Evolutionary conservation across 2,329 filamentous ascomycete species (phyloP), one percentile per base, ranked within the genome.

Genomic region (Curvularia spicifera): DNA sequence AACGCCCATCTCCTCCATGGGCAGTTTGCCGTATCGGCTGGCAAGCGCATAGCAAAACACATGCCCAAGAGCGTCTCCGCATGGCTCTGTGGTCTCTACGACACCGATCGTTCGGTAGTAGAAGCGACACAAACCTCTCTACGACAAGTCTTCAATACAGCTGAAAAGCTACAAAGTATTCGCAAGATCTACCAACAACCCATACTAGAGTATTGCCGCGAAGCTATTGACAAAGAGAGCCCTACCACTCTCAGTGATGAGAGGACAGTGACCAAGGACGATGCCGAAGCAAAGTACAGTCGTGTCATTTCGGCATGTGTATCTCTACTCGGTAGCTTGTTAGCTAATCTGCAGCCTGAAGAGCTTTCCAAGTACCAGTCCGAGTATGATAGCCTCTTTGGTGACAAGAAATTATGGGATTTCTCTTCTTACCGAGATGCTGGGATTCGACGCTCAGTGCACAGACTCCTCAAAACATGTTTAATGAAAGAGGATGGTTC

Each of bases 41-140:
- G 92, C 48, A 96, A 95, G 81, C 87, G 93, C 60, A 91, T 97
- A 79, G 92, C 91, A 61, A 91, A 86, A 63, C 84, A 89, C 67
- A 83, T 99, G 61, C 87, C 91, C 12, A 87, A 85, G 59, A 82
- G 96, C 35, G 88, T 96, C 45, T 93, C 90, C 9, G 84, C 91
- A n/a, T 99, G 96, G 95, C 84, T 98, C 12, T 90, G 91, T 7
- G 95, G 94, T 0, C 85, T 90, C 1, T 96, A 93, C 72, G 95
- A 99, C 75, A 89, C 86, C 65, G 94, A 99, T 72, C 87, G 88
- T 54, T 83, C 84, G 18, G 92, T 93, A 13, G 83, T 90, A 7
- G 87, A 88, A 56, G 87, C 91, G n/a, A 93, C 93, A 1, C 84
- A 85, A 57, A 89, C 94, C 45, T 90, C 93, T 0, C 81, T 97